Base-by-base conservation (phyloP, 2,329 filamentous ascomycete genomes). In the Pyricularia grisea region DNA sequence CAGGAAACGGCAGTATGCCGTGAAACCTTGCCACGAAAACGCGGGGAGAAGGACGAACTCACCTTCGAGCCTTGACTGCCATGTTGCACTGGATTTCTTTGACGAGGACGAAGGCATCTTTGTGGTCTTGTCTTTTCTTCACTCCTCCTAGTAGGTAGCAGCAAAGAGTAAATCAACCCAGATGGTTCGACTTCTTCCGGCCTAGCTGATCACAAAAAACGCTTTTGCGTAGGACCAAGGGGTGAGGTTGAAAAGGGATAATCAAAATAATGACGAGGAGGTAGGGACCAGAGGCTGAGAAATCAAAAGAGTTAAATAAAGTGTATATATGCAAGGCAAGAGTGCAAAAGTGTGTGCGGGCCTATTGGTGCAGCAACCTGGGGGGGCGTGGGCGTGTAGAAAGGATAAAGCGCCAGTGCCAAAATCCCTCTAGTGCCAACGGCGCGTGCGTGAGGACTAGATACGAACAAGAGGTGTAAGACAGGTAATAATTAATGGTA, bases 51-150 rank as follows among this genome's bases (percentile, higher is more conserved):
- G 28, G 25, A 63, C 63, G 42, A 23, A 36, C 73, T 50, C 72
- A 78, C 78, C 74, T 23, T 72, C 68, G 55, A 79, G 76, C 71
- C 73, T 76, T 66, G 77, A 71, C 68, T 78, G 77, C 78, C 77
- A 79, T 11, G 70, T 71, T 30, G 71, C 69, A 33, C 65, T 69
- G 61, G 63, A 61, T 58, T 70, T 70, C 33, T 58, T 67, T 36
- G 68, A 66, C 11, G 42, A 69, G 55, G 63, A 68, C 33, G 70
- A 70, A 50, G 70, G 68, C 20, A 71, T 72, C 67, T 69, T 69
- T 66, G 25, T 25, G 31, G 30, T 12, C 28, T 14, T 27, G 27
- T 63, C 60, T 63, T 63, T 30, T 30, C 3, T 30, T 27, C 12
- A 30, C 25, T 17, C 14, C 27, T 25, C 60, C 5, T 12, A 63